Base-by-base conservation (phyloP, 2,329 filamentous ascomycete genomes). In the Colletotrichum aenigma region DNA sequence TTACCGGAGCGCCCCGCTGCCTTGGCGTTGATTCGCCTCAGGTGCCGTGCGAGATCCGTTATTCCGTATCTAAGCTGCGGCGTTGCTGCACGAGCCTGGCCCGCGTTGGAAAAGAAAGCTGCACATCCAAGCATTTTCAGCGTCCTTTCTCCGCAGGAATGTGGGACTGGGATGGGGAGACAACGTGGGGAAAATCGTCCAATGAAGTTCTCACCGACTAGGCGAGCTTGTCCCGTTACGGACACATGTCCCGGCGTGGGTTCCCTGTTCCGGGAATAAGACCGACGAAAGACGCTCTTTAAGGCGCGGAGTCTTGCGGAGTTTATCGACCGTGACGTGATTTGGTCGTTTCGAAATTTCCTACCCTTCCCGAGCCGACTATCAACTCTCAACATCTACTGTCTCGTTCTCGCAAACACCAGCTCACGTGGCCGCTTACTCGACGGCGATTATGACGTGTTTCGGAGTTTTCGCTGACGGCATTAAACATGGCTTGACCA, bases 261-360 rank as follows among this genome's bases (percentile, higher is more conserved):
- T 34, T 16, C 58, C 58, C 73, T 18, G 15, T 58, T 62, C 30
- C 21, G 61, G 73, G 48, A 68, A 24, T n/a, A 26, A 55, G 43
- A 28, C 74, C 74, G 74, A 26, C 32, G 66, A 34, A 26, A 60
- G 30, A 32, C 28, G 36, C 16, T 55, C 52, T 15, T 36, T 28
- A 34, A n/a, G 12, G 15, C 58, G 74, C 74, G 64, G 74, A 69
- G 74, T 74, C 74, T 74, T 69, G 74, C 74, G 74, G 74, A 74
- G 74, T 73, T 68, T 38, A 69, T 65, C 74, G 13, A 64, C n/a
- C 24, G 34, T 76, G 70, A 68, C 74, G 64, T 76, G 73, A 73
- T 43, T 16, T 66, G 16, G 26, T 55, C 43, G 69, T 67, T 75
- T 75, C 62, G 68, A 75, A 64, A 55, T 64, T 32, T 64, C 62